These are phyloP conservation scores for Jacaranda copaia DNA, from an alignment of 257 asterid genomes.

Conservation along the genomic window DNA sequence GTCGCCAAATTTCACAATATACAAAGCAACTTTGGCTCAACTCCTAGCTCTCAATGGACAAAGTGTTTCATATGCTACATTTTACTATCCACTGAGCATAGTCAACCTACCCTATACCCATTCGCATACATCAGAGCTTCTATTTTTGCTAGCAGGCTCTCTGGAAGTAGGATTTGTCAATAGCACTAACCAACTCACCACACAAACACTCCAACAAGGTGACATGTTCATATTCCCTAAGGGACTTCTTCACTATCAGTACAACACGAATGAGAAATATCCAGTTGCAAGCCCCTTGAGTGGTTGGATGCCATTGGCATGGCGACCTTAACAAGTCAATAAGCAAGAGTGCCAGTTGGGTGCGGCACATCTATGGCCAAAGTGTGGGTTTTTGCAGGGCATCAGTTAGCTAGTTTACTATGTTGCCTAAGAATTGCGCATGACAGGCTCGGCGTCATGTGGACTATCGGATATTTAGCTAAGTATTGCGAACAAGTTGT, in stretches of 20 bases:
- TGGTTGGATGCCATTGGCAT: neutral
- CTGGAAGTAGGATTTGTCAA: constrained; percentile 55
- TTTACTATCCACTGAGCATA: constrained; percentile 39
- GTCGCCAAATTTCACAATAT: constrained; percentile 26
- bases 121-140: constrained; percentile 58
- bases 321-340: too few species aligned
- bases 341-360: too few species aligned
- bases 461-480: too few species aligned
- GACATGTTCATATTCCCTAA: constrained; percentile 62
- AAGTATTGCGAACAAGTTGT: too few species aligned
- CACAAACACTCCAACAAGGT: constrained; percentile 48
- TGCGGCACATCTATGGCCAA: too few species aligned
- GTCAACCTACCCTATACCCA: constrained; percentile 63
- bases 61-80: constrained; percentile 45
- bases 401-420: too few species aligned
- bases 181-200: constrained; percentile 42
- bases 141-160: constrained; percentile 42
- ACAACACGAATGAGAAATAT: constrained; percentile 20
- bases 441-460: too few species aligned
- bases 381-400: too few species aligned
- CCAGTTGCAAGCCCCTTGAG: constrained; percentile 10
- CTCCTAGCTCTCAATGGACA: constrained; percentile 57
- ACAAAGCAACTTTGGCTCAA: constrained; percentile 45
- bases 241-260: constrained; percentile 60
- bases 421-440: too few species aligned